Evolutionary conservation across 2,329 filamentous ascomycete genomes (phyloP), one percentile per base, ranked within the genome.

Genomic region (Pseudocercospora fuligena): DNA sequence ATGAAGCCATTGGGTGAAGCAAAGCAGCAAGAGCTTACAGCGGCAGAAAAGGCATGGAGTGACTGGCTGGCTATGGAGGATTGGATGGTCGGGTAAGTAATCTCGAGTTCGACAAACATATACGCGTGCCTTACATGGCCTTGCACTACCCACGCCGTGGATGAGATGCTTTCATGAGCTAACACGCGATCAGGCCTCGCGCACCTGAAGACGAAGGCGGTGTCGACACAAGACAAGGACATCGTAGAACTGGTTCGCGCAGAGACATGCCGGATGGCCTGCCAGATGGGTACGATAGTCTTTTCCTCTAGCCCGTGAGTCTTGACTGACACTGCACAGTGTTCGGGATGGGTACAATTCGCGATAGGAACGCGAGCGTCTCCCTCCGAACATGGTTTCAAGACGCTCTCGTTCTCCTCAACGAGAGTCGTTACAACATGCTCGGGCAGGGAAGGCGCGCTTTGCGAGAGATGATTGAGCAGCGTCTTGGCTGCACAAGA

Each of bases 51-150:
- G 68, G 89, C 86, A 66, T 99, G 95, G 95, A 96, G 93, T 77
- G 90, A 94, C 74, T 98, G 94, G 94, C 82, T 97, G 33, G 92
- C 92, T 12, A 96, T 97, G 92, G 93, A 97, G 79, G 94, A 97
- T 79, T 98, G 94, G 94, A 97, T 97, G 93, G 83, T 97, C n/a
- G 94, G 94, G 56, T 58, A 43, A 19, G 56, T 43, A 19, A 40
- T 36, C n/a, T 7, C 9, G 8, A 43, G 6, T 4, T 1, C 5
- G 53, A 27, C 11, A 23, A 1, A 25, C n/a, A 16, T 7, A 1
- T 91, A 1, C 83, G 92, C 68, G 90, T 90, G 33, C 91, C 90
- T 9, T 29, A 23, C 1, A 43, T 29, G 23, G 61, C 40, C 5
- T 65, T 33, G 33, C 58, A 51, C 19, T 27, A 61, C 7, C 33